Evolutionary conservation across 2,329 filamentous ascomycete species (phyloP).

Genomic region (Claviceps lovelessii): DNA sequence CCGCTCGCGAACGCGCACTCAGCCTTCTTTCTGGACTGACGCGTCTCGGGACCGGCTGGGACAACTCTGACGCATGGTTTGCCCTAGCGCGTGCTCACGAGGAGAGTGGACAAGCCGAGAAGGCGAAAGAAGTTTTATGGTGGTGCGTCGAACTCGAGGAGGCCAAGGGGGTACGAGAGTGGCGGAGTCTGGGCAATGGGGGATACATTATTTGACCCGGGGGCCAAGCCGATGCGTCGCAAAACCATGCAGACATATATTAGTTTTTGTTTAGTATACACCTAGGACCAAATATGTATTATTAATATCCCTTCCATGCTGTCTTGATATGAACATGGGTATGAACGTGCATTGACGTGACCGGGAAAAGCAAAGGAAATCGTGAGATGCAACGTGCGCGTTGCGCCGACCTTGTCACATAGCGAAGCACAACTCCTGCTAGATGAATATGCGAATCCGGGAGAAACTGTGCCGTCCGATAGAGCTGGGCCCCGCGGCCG

Average conservation of each 20-base stretch:
- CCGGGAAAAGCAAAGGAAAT: background rate
- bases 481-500: too few relatives aligned
- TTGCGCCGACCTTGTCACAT: too few relatives aligned
- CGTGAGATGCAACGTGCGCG: too few relatives aligned
- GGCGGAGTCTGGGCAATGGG: constrained; percentile 54
- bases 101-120: constrained; percentile 68
- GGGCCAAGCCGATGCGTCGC: background rate
- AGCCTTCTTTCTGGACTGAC: constrained; percentile 70
- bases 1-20: constrained; percentile 78
- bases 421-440: too few relatives aligned
- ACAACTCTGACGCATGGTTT: constrained; percentile 87
- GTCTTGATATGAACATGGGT: too few relatives aligned
- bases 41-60: constrained; percentile 77
- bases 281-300: background rate
- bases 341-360: too few relatives aligned
- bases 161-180: constrained; percentile 60
- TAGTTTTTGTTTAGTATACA: background rate
- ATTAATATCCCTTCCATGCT: background rate
- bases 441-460: too few relatives aligned
- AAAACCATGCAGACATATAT: background rate
- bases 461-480: too few relatives aligned
- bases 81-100: constrained; percentile 77
- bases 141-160: constrained; percentile 96
- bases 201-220: constrained; percentile 40
- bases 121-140: constrained; percentile 87